These are phyloP conservation scores for Thuidium tamariscinum DNA, from an alignment of 225 moss, liverwort and hornwort genomes.

Conservation along the genomic window DNA sequence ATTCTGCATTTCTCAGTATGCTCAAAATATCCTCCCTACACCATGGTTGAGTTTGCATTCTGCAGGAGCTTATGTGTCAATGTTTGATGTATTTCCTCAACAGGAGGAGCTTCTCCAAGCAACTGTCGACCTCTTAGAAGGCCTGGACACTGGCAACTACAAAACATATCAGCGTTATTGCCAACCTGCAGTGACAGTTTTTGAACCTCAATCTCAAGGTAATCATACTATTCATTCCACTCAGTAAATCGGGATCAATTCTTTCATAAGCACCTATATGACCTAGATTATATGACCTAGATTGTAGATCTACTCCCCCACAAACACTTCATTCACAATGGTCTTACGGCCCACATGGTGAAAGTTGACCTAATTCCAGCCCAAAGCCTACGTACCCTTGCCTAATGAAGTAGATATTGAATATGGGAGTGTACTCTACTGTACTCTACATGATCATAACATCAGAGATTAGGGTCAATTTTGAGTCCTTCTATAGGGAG, in stretches of 20 bases:
- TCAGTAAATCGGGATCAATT: neutral
- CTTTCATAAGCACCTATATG: neutral
- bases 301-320: neutral
- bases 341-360: neutral
- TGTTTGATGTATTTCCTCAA: neutral
- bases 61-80: neutral
- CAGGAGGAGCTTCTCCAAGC: constrained; percentile 76
- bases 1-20: neutral
- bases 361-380: neutral
- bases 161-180: constrained; percentile 53
- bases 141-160: constrained; percentile 63
- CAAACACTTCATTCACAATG: neutral
- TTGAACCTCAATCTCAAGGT: constrained; percentile 83
- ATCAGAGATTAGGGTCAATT: neutral
- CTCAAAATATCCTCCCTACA: neutral
- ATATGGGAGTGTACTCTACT: neutral
- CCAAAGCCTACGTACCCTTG: too few species aligned
- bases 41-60: neutral
- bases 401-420: neutral
- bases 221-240: neutral
- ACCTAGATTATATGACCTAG: neutral
- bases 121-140: constrained; percentile 68
- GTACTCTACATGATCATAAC: neutral
- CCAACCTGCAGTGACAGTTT: constrained; percentile 73
- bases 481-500: neutral